Percentiles rank a stretch among this genome's conserved stretches.
Evolutionary conservation across 371 early-diverging fungal genomes (phyloP).

Genomic region (Lichtheimia ramosa): DNA sequence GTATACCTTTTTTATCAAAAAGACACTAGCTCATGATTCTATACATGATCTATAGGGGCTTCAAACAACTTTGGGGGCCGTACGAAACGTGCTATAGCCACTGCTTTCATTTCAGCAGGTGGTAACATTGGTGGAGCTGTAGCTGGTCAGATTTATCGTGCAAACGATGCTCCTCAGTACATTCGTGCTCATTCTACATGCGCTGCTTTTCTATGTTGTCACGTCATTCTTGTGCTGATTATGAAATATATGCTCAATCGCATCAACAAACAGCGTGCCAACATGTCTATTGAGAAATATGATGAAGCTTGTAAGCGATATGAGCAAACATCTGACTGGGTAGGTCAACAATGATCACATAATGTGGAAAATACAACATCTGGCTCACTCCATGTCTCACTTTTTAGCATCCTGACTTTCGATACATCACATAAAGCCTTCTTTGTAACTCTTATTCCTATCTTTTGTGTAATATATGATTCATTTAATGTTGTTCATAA

Average conservation of each 20-base stretch:
- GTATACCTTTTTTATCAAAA: no score
- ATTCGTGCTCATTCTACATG: slow-evolving; percentile 46
- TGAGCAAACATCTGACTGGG: slow-evolving; percentile 51
- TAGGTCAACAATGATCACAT: slow-evolving; percentile 2
- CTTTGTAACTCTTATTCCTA: no score
- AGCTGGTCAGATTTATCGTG: slow-evolving; percentile 63
- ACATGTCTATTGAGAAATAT: slow-evolving; percentile 50
- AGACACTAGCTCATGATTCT: slow-evolving; percentile 5
- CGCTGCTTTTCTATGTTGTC: slow-evolving; percentile 39
- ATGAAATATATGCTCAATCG: slow-evolving; percentile 42
- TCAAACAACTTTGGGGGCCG: slow-evolving; percentile 63
- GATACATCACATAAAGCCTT: slow-evolving; percentile 47
- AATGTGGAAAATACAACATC: background rate
- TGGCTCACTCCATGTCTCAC: background rate
- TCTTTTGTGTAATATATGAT: no score
- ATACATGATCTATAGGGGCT: slow-evolving; percentile 55
- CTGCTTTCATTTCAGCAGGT: slow-evolving; percentile 57
- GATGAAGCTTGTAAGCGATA: slow-evolving; percentile 31
- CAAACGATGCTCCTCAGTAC: slow-evolving; percentile 59
- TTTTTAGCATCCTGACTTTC: slow-evolving; percentile 52
- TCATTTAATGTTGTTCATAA: no score
- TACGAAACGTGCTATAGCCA: slow-evolving; percentile 63
- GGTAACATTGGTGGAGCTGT: slow-evolving; percentile 36
- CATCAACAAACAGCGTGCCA: slow-evolving; percentile 55
- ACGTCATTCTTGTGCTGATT: slow-evolving; percentile 31